Conservation (phyloP, 2,329 filamentous ascomycete species). For the Aspergillus sp. region DNA sequence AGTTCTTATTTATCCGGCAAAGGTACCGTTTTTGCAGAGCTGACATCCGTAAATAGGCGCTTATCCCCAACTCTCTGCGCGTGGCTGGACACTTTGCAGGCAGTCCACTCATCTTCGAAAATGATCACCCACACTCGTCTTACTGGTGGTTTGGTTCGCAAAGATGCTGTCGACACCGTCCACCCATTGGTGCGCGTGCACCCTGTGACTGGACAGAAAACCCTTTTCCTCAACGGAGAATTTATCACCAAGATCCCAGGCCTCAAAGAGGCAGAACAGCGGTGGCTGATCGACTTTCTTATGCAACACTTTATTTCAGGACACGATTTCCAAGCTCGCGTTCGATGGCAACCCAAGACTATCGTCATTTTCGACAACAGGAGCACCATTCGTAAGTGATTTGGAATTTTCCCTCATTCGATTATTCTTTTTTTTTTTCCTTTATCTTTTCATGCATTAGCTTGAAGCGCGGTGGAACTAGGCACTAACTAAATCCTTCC, state of each 20-base stretch:
- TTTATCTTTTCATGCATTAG: constrained; percentile 3
- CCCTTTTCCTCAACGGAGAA: constrained; percentile 50
- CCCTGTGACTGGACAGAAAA: constrained; percentile 50
- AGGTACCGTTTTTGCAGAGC: constrained; percentile 1
- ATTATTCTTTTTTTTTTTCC: too few relatives aligned
- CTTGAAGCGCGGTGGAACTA: neutral
- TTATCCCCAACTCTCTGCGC: constrained; percentile 53
- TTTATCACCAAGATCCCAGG: constrained; percentile 51
- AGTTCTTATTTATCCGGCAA: neutral
- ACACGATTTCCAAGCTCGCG: constrained; percentile 50
- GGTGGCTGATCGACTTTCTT: constrained; percentile 49
- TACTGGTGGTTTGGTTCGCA: constrained; percentile 45
- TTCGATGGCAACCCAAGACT: constrained; percentile 50
- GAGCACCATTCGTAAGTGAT: constrained; percentile 46
- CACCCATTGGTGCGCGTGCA: constrained; percentile 50
- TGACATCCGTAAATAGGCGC: constrained; percentile 21
- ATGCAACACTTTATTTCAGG: constrained; percentile 48
- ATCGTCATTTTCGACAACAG: constrained; percentile 54
- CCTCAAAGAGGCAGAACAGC: constrained; percentile 48
- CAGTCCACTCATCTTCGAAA: constrained; percentile 44
- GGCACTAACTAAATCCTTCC: constrained; percentile 15
- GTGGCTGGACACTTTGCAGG: constrained; percentile 34
- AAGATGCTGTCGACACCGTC: constrained; percentile 45
- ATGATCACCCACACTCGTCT: constrained; percentile 45
- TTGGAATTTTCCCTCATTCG: neutral